Base-by-base conservation (phyloP, 2,329 filamentous ascomycete species). In the Fusarium papillatum region DNA sequence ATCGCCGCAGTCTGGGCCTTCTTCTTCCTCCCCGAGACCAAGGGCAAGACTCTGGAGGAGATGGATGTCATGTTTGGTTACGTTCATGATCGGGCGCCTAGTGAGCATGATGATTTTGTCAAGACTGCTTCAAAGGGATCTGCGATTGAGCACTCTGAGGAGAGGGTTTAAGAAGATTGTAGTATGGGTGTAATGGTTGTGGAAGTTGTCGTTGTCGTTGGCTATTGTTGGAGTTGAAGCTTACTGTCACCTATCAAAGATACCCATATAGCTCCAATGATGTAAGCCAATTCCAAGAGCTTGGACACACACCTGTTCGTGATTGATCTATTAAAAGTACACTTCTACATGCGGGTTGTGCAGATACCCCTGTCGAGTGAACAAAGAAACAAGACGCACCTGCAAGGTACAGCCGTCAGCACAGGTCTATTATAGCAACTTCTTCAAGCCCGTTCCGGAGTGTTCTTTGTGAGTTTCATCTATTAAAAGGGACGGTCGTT, bases 1-100 rank as follows among this genome's bases (percentile, higher is more conserved):
- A 77, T 85, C 14, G 86, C 87, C 8, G 83, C 85, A 13, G 68
- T 87, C 31, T 90, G 87, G 82, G 85, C 87, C 5, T 90, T 84
- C 73, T 87, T 89, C 80, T 85, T 89, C 65, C 79, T 90, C 4
- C 89, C 89, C 0, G 88, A 90, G 79, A 90, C 89, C 7, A 90
- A 90, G 77, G 89, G 89, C 67, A 82, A 88, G 65, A 88, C 87
- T 0, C 82, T 90, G 4, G 89, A 90, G 50, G 86, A 87, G 59
- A 88, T 90, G 81, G 89, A 90, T 57, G 77, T 81, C 36, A 82
- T 84, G 48, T 84, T 84, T 38, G 78, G 78, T 5, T 80, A 80
- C 34, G 39, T 73, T 17, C 75, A 78, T 10, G 78, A 80, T 26
- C 69, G 78, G 14, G 66, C 72, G 8, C 68, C 66, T 8, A 65